phyloP scores from a whole-genome alignment of 1,139 yeast species.

The Arxiozyma bovina region DNA sequence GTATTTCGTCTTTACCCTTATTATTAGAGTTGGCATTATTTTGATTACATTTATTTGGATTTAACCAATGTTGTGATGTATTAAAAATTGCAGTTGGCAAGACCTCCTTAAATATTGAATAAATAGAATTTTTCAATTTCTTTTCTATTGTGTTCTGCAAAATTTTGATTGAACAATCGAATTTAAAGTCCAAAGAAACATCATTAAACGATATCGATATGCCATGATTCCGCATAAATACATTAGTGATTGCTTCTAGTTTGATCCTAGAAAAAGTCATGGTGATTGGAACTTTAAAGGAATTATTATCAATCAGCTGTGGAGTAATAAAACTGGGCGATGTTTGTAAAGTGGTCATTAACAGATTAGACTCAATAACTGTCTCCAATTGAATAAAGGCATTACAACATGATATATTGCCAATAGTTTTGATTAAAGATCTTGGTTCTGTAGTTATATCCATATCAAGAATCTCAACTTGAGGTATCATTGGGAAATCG shows the following conservation, averaged over 20 bases:
- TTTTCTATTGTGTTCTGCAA: slow-evolving; percentile 30
- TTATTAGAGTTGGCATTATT: neutral
- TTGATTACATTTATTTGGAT: neutral
- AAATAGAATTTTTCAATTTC: slow-evolving; percentile 29
- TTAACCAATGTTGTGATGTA: slow-evolving; percentile 30
- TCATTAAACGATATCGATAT: slow-evolving; percentile 32
- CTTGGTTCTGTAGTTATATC: slow-evolving; percentile 25
- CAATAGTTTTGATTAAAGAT: slow-evolving; percentile 28
- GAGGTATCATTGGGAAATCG: slow-evolving; percentile 27
- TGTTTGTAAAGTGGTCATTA: slow-evolving; percentile 23
- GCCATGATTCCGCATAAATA: slow-evolving; percentile 29
- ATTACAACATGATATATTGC: slow-evolving; percentile 27
- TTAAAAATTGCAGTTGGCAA: slow-evolving; percentile 30
- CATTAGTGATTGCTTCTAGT: slow-evolving; percentile 30
- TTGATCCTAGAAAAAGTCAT: slow-evolving; percentile 29
- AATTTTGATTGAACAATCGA: slow-evolving; percentile 31
- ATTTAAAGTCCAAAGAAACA: slow-evolving; percentile 29
- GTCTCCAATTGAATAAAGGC: slow-evolving; percentile 29
- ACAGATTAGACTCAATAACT: slow-evolving; percentile 29
- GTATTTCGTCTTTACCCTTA: neutral
- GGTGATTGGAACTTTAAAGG: slow-evolving; percentile 31
- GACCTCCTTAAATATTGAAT: slow-evolving; percentile 28
- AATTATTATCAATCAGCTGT: slow-evolving; percentile 27
- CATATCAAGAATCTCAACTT: slow-evolving; percentile 28
- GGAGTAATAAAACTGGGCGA: slow-evolving; percentile 29